Evolutionary conservation across 2,329 filamentous ascomycete genomes (phyloP).

Genomic region (Chaetomiaceae sp.): DNA sequence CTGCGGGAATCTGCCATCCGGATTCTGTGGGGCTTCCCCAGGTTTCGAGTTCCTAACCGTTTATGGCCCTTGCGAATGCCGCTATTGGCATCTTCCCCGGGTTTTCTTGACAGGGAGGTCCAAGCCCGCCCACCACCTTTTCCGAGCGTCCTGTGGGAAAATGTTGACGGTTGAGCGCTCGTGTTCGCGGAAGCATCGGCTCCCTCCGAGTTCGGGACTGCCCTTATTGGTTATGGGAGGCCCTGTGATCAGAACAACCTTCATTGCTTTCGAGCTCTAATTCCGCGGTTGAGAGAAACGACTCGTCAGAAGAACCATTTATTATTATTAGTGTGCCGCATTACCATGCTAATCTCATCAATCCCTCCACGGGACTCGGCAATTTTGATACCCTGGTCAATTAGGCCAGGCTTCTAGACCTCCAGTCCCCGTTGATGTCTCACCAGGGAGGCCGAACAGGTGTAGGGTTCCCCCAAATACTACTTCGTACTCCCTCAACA

Average conservation of each 20-base stretch:
- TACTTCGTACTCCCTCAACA: too few relatives aligned
- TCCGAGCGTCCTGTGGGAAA: neutral
- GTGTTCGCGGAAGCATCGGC: neutral
- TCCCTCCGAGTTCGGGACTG: neutral
- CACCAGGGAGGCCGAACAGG: too few relatives aligned
- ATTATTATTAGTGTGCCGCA: too few relatives aligned
- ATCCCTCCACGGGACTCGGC: conserved; percentile 2
- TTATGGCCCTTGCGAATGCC: neutral
- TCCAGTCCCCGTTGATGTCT: neutral
- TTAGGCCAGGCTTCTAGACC: too few relatives aligned
- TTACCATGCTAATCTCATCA: neutral
- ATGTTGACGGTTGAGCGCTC: too few relatives aligned
- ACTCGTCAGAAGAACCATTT: too few relatives aligned
- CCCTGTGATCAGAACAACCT: neutral
- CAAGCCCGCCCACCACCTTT: neutral
- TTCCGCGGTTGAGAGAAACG: neutral
- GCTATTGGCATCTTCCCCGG: conserved; percentile 9
- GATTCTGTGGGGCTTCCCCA: conserved; percentile 10
- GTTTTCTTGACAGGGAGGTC: neutral
- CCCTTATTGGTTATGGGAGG: neutral
- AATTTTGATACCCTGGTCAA: neutral
- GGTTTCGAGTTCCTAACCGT: conserved; percentile 5
- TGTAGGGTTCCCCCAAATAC: too few relatives aligned
- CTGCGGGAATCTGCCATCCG: neutral
- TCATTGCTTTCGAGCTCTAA: neutral